Evolutionary conservation across 768 basidiomycete species (phyloP).

Genomic region (Hydnum rufescens): DNA sequence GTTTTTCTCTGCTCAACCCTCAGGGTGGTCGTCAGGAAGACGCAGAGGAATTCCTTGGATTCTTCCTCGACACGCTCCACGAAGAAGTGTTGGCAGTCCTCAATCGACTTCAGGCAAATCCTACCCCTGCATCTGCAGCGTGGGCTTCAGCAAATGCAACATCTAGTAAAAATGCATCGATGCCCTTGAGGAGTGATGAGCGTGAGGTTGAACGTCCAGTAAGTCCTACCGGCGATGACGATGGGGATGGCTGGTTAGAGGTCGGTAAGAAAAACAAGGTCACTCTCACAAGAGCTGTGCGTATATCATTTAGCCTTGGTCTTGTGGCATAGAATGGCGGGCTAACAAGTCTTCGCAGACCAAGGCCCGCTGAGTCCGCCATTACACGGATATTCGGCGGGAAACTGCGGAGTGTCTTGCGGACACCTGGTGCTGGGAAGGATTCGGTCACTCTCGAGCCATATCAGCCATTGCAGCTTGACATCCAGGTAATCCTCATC

Average conservation of each 20-base stretch:
- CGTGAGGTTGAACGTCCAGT: conserved; percentile 16
- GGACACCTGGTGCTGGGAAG: conserved; percentile 54
- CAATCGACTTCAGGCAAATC: conserved; percentile 23
- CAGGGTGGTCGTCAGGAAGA: conserved; percentile 92
- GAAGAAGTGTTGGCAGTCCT: conserved; percentile 69
- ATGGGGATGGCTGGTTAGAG: conserved; percentile 64
- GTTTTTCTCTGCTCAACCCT: background rate
- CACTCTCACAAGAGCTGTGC: conserved; percentile 58
- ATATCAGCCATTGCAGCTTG: conserved; percentile 72
- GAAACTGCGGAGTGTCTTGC: conserved; percentile 68
- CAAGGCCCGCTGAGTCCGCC: conserved; percentile 62
- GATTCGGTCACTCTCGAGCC: conserved; percentile 83
- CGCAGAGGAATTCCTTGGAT: conserved; percentile 96
- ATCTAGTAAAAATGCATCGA: background rate
- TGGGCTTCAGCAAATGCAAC: background rate
- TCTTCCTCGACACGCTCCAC: conserved; percentile 84
- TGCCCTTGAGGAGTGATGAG: conserved; percentile 9
- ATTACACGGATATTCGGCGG: conserved; percentile 89
- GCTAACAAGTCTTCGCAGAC: conserved; percentile 25
- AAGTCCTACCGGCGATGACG: conserved; percentile 12
- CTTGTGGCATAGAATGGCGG: no score
- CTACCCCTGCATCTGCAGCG: conserved; percentile 18
- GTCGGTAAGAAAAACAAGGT: conserved; percentile 76
- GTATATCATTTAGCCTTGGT: conserved; percentile 15
- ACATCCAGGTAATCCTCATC: conserved; percentile 46